phyloP scores from a whole-genome alignment of 1,139 yeast species.

The Lodderomyces elongisporus region DNA sequence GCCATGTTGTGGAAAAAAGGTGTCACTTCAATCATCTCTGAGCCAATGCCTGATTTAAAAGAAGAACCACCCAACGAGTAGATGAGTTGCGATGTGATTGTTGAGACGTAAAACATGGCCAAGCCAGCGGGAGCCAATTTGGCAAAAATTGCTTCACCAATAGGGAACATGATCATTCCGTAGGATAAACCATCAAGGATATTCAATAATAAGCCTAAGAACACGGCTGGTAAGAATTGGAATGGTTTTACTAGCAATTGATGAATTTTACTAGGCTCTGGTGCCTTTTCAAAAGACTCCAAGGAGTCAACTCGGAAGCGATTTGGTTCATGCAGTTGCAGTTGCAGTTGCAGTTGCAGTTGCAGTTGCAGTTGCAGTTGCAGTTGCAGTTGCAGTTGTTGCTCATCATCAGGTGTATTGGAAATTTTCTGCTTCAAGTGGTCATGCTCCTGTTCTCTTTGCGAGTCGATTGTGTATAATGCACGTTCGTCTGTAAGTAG shows the following conservation, averaged over 20 bases:
- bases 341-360: too few species aligned
- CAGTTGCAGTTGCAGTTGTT: too few species aligned
- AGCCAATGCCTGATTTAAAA: constrained; percentile 85
- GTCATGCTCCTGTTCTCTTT: neutral
- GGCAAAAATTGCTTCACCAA: constrained; percentile 73
- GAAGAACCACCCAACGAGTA: constrained; percentile 89
- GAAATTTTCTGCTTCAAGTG: neutral
- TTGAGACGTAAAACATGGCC: constrained; percentile 89
- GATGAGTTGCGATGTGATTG: constrained; percentile 80
- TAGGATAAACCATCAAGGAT: constrained; percentile 90
- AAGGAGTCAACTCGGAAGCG: neutral
- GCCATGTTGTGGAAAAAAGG: constrained; percentile 98
- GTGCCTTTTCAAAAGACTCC: constrained; percentile 1
- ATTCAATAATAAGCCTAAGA: constrained; percentile 77
- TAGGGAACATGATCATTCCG: constrained; percentile 96
- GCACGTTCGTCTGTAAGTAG: constrained; percentile 4
- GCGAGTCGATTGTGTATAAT: neutral
- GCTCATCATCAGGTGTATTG: constrained; percentile 3
- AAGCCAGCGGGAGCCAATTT: constrained; percentile 82
- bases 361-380: too few species aligned
- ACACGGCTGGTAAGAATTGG: constrained; percentile 67
- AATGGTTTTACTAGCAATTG: constrained; percentile 33
- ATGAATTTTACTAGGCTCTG: constrained; percentile 14
- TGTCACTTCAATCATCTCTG: constrained; percentile 97
- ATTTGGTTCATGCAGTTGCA: too few species aligned